phyloP scores from a whole-genome alignment of 2,329 filamentous ascomycete species.

The Verticillium longisporum region DNA sequence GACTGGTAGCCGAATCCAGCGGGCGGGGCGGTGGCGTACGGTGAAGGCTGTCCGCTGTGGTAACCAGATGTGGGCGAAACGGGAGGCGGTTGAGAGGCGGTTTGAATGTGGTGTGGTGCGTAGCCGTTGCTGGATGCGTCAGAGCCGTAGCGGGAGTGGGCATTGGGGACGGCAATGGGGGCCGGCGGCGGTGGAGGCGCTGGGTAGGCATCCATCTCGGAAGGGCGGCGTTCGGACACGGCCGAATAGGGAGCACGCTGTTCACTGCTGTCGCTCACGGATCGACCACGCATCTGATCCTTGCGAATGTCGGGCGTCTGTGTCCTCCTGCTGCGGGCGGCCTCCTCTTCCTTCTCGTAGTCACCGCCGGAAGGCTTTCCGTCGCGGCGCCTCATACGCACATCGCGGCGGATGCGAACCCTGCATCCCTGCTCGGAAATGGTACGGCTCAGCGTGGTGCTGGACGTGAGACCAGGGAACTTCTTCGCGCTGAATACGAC shows the following conservation, averaged over 20 bases:
- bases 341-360: constrained; percentile 56
- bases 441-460: constrained; percentile 79
- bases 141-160: constrained; percentile 28
- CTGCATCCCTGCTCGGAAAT: constrained; percentile 96
- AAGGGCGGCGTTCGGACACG: constrained; percentile 35
- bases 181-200: constrained; percentile 26
- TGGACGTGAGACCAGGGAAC: constrained; percentile 88
- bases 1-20: constrained; percentile 23
- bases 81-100: constrained; percentile 21
- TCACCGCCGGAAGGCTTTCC: constrained; percentile 51
- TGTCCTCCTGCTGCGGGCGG: constrained; percentile 27
- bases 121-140: constrained; percentile 29
- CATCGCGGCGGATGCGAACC: constrained; percentile 89
- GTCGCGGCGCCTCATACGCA: constrained; percentile 81
- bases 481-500: constrained; percentile 96
- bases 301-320: constrained; percentile 13
- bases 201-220: constrained; percentile 37
- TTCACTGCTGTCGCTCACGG: constrained; percentile 52
- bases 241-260: constrained; percentile 33
- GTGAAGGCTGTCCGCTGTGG: constrained; percentile 27
- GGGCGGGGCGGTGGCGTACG: constrained; percentile 30
- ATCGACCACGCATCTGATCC: constrained; percentile 41
- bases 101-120: constrained; percentile 24
- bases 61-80: constrained; percentile 25
- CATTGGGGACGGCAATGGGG: constrained; percentile 5